phyloP scores from a whole-genome alignment of 805 yeast species.

The Pichia pseudocactophila region DNA sequence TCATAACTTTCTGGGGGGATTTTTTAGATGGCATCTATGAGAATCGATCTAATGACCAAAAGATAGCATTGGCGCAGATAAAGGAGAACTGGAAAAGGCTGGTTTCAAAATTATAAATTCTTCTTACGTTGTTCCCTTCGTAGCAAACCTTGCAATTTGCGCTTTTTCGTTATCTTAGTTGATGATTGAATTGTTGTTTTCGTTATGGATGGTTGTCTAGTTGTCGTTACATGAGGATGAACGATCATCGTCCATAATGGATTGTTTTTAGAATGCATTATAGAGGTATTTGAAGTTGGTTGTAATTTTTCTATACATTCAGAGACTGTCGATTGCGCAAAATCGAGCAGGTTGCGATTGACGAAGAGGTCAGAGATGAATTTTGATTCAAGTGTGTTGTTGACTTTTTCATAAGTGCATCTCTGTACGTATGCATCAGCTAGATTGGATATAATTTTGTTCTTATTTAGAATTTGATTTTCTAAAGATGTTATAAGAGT shows the following conservation, averaged over 20 bases:
- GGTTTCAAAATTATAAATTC: neutral
- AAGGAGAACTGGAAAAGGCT: constrained; percentile 14
- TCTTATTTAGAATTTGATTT: constrained; percentile 2
- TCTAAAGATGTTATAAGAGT: neutral
- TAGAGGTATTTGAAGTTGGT: neutral
- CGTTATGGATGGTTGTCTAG: neutral
- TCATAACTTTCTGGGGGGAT: constrained; percentile 45
- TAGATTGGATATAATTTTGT: constrained; percentile 2
- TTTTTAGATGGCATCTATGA: constrained; percentile 36
- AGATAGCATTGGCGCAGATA: constrained; percentile 23
- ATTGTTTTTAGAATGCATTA: neutral
- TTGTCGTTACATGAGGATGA: neutral
- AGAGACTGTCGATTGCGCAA: neutral
- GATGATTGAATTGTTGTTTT: neutral
- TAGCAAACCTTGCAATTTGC: constrained; percentile 8
- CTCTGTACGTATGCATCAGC: constrained; percentile 1
- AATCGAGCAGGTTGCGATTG: neutral
- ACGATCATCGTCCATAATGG: neutral
- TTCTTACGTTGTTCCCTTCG: constrained; percentile 1
- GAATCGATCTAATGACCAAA: constrained; percentile 27
- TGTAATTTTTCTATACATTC: neutral
- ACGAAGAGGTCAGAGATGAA: neutral
- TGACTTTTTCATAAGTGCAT: neutral
- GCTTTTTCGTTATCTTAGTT: neutral
- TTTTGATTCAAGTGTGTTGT: neutral